Evolutionary conservation across 2,329 filamentous ascomycete species (phyloP).

Genomic region (Nannizzia gypsea): DNA sequence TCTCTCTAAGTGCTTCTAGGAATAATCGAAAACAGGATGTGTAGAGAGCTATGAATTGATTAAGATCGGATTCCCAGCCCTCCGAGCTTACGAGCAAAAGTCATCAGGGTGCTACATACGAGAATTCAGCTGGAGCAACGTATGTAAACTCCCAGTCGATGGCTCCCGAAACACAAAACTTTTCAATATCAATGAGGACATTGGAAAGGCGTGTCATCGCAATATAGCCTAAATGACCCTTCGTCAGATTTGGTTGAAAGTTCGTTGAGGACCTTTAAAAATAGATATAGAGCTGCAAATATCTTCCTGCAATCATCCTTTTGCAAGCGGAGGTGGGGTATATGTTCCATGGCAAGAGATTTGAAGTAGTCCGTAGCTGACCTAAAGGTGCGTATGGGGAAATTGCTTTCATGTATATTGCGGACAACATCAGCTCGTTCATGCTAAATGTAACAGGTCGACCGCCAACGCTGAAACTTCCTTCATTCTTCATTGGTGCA

Average conservation of each 20-base stretch:
- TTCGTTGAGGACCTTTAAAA: conserved; percentile 13
- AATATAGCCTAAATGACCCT: conserved; percentile 19
- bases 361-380: conserved; percentile 31
- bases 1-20: conserved; percentile 16
- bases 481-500: conserved; percentile 4
- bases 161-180: conserved; percentile 14
- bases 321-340: conserved; percentile 31
- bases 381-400: conserved; percentile 16
- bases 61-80: conserved; percentile 18
- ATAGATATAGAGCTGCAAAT: conserved; percentile 15
- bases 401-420: conserved; percentile 16
- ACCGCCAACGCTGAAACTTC: conserved; percentile 6
- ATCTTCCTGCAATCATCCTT: conserved; percentile 17
- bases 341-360: conserved; percentile 32
- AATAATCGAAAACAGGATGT: conserved; percentile 17
- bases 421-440: conserved; percentile 27
- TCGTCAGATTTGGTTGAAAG: conserved; percentile 3
- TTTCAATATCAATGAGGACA: conserved; percentile 16
- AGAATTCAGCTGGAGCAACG: conserved; percentile 17
- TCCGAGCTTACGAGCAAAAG: conserved; percentile 16
- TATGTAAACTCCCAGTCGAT: conserved; percentile 24
- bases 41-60: conserved; percentile 19
- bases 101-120: conserved; percentile 18
- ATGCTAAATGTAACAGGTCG: conserved; percentile 35
- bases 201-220: conserved; percentile 20